Conservation (phyloP, 805 yeast genomes). For the Candida cerambycidarum region DNA sequence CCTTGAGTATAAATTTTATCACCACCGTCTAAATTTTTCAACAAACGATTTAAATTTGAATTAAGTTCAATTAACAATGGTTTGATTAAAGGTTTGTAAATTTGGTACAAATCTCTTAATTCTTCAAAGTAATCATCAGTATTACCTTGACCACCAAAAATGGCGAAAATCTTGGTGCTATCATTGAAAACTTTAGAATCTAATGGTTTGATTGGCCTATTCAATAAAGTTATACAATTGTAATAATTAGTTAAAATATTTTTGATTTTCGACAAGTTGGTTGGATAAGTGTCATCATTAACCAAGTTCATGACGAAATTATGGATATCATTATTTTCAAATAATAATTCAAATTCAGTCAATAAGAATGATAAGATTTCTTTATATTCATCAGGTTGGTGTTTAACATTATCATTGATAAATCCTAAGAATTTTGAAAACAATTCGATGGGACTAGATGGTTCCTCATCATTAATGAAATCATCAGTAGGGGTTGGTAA, state of each 20-base stretch:
- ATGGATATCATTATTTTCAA: conserved; percentile 74
- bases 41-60: conserved; percentile 62
- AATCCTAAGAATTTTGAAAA: conserved; percentile 82
- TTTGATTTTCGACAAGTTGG: conserved; percentile 70
- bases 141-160: conserved; percentile 99
- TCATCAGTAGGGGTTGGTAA: conserved; percentile 83
- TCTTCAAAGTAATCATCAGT: conserved; percentile 97
- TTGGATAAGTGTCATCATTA: conserved; percentile 49
- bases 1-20: conserved; percentile 93
- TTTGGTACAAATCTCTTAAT: conserved; percentile 76
- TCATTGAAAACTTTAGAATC: conserved; percentile 17
- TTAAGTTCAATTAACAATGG: conserved; percentile 75
- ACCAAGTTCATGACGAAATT: conserved; percentile 76
- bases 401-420: conserved; percentile 24
- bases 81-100: conserved; percentile 69
- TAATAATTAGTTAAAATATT: conserved; percentile 78
- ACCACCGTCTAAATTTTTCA: conserved; percentile 70
- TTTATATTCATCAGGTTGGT: conserved; percentile 44
- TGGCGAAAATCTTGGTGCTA: conserved; percentile 67
- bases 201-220: conserved; percentile 43
- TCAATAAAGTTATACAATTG: conserved; percentile 26
- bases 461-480: conserved; percentile 83
- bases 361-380: conserved; percentile 71
- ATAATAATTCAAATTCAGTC: conserved; percentile 81
- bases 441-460: conserved; percentile 81